Base-by-base conservation (phyloP, 2,329 filamentous ascomycete genomes). In the Colletotrichum ledebouriae region DNA sequence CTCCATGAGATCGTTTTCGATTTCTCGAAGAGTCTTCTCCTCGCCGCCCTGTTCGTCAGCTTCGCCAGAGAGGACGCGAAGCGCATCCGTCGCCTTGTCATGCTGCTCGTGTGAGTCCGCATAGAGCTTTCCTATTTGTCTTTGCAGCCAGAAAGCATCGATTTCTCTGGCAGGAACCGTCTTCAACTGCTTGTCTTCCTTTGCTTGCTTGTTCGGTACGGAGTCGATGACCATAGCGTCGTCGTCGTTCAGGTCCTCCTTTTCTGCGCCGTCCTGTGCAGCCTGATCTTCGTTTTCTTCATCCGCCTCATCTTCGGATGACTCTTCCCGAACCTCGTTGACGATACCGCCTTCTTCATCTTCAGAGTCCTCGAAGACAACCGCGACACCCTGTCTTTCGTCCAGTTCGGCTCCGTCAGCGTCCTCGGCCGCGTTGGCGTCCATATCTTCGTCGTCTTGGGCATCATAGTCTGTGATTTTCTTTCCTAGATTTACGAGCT, bases 381-480 rank as follows among this genome's bases (percentile, higher is more conserved):
- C 96, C 41, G 97, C 96, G 52, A 99, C 96, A 85, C 96, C 96
- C 79, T 99, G 94, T 57, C 94, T 90, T 74, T 98, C 94, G 75
- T 98, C 96, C 57, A 98, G 88, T 77, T 98, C 94, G 34, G 88
- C 91, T 52, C 90, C 87, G 70, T 89, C 89, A 3, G 83, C 84
- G 63, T 87, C 84, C 63, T 87, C 92, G 17, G 84, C 88, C 22
- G 84, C 86, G 66, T 88, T 91, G 74, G 91, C 90, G 34, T 88
- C 91, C 84, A 94, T 92, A 66, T 94, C 90, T 72, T 97, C 95
- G 71, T 98, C 96, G 72, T 98, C 95, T 77, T 98, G 94, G 44
- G 93, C 93, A 79, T 98, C 93, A 79, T 98, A 99, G 78, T 99
- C 96, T 57, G 96, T 99, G 71, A 99, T 97, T 82, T 99, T 99